Evolutionary conservation across 148 eudicot species (phyloP), one percentile per base, ranked within the genome.

Genomic region (Heliamphora exappendiculata): DNA sequence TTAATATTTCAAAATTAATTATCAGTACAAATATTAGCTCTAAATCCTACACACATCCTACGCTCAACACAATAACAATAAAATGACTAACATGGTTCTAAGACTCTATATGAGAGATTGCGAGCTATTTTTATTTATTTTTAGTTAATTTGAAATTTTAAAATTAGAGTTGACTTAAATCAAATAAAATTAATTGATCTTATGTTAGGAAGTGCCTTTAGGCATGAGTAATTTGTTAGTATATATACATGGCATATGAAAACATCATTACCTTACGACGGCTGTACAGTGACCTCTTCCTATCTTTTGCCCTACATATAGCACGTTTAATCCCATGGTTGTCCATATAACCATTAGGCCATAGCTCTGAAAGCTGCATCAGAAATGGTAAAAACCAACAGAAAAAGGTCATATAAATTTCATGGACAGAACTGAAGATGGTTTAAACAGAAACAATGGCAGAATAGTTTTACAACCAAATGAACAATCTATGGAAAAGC

Each of bases 311-410:
- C 77, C 90, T 93, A 59, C 89, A 89, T 80, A 96, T 89, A 59
- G 98, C 99, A 55, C 96, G 93, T 80, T 96, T 93, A 16, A 96
- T 93, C 72, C 99, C 98, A 86, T 93, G 91, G 78, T 89, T 90
- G 85, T 93, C 97, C 98, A 96, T 93, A 47, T 81, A 80, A 76
- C 98, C 98, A 78, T 81, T 87, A 4, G 99, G 99, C 99, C 99
- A 96, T 70, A 93, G 75, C 83, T 85, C 88, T 42, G 98, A 91
- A 84, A 96, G 97, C 99, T 96, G 90, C 78, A 87, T 37, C 69
- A 79, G 26, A 78, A 39, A 70, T 67, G 31, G 10, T 62, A 68
- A 17, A 47, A 36, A 47, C 47, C 47, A 36, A 59, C 41, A 7
- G 51, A 62, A 72, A n/a, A 72, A 14, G 44, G 58, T 39, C 60